Evolutionary conservation across 495 filamentous ascomycete genomes (phyloP), one percentile per base, ranked within the genome.

Genomic region (Penicillium goetzii): DNA sequence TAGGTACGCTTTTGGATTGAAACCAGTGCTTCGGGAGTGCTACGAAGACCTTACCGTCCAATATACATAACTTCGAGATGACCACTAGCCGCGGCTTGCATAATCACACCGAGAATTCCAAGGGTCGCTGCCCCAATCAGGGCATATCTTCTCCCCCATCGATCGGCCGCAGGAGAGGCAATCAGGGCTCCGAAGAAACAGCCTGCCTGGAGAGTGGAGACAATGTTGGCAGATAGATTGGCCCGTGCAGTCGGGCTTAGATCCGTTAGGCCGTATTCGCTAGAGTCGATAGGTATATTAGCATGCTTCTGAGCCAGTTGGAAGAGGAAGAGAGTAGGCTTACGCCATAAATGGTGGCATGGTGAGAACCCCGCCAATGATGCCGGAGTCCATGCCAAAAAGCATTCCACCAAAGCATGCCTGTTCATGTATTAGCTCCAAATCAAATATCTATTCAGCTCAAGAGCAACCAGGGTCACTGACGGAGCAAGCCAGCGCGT

Each of bases 391-490:
- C 72, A 90, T 89, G 7, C 90, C 89, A 52, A 89, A 81, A 28
- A 79, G 81, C 85, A 89, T 91, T 62, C 90, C 90, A 45, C 90
- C 90, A 63, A 91, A 93, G 76, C 90, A 91, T 6, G 87, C 86
- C 84, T 85, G 56, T n/a, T 56, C 9, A 43, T 21, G 36, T 19
- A 36, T 67, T 34, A 71, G 63, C 43, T 47, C 21, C 10, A 25
- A 12, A 23, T 10, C 15, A 25, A 25, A 23, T 23, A 12, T 17
- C 40, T 43, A 21, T 21, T 32, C 15, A 11, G 12, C 11, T 3
- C 7, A n/a, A 43, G 23, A 55, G 25, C 19, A 38, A 11, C 38
- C 2, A 15, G 40, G 6, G 7, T 26, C n/a, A 75, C 83, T 70
- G 61, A 89, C 87, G 51, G 89, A 89, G 60, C 84, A 88, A 23